A percentile compares a stretch with the other conserved stretches of the same genome.
These are phyloP conservation scores for Candida verbasci DNA, from an alignment of 805 yeast genomes.

Conservation along the genomic window DNA sequence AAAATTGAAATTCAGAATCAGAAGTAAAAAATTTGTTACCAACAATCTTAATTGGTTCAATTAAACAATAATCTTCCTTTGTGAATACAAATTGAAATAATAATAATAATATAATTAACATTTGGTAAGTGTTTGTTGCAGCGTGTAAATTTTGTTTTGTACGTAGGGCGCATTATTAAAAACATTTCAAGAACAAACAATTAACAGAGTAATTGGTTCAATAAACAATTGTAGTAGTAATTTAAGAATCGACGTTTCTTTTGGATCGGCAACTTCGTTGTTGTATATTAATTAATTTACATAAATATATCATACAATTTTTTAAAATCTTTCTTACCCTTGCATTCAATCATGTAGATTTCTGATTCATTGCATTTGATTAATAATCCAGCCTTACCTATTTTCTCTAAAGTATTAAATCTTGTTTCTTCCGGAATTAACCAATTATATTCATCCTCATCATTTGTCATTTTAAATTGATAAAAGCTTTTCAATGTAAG, in stretches of 20 bases:
- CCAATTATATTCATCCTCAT: constrained; percentile 23
- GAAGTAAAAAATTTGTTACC: constrained; percentile 78
- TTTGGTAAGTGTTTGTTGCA: constrained; percentile 1
- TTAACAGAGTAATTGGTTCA: too few relatives aligned
- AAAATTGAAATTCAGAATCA: constrained; percentile 75
- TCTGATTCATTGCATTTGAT: constrained; percentile 26
- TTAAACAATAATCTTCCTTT: neutral
- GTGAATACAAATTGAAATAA: too few relatives aligned
- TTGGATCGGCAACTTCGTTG: too few relatives aligned
- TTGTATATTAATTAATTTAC: too few relatives aligned
- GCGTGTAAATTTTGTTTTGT: too few relatives aligned
- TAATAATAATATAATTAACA: neutral
- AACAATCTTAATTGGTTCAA: constrained; percentile 44
- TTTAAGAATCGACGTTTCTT: too few relatives aligned
- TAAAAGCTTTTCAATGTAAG: constrained; percentile 21
- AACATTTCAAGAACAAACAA: too few relatives aligned
- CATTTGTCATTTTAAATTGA: constrained; percentile 23
- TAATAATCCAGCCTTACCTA: constrained; percentile 42
- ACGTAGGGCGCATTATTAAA: too few relatives aligned
- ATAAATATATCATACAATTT: constrained; percentile 21
- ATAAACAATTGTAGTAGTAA: too few relatives aligned
- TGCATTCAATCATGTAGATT: constrained; percentile 40
- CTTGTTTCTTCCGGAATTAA: constrained; percentile 26
- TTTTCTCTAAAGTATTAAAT: constrained; percentile 25
- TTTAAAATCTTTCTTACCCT: constrained; percentile 38